These are phyloP conservation scores for Oryza meyeriana DNA, from an alignment of 176 grass and related monocot species.

Conservation along the genomic window DNA sequence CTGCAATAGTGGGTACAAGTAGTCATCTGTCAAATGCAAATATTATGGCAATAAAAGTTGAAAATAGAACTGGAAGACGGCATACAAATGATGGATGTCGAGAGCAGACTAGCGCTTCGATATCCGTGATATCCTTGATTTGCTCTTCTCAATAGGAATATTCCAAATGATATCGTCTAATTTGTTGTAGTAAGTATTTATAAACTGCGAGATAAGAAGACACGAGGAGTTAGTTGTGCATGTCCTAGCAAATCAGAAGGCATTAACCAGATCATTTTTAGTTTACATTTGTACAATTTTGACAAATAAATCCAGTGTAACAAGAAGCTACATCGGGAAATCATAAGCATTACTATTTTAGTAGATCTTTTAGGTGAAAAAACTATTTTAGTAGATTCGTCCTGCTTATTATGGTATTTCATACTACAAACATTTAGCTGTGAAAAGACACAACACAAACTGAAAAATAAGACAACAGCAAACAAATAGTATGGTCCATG, in stretches of 20 bases:
- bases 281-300: conserved; percentile 10
- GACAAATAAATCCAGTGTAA: neutral
- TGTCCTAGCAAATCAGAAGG: neutral
- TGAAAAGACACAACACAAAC: neutral
- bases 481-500: neutral
- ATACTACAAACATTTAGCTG: neutral
- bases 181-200: conserved; percentile 79
- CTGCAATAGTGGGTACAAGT: conserved; percentile 30
- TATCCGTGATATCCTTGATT: conserved; percentile 46
- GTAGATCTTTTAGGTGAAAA: neutral
- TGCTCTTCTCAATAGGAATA: conserved; percentile 60
- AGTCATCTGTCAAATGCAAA: neutral
- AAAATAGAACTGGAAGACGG: neutral
- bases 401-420: neutral
- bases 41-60: neutral
- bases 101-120: conserved; percentile 43
- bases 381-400: neutral
- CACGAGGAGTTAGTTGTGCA: conserved; percentile 17
- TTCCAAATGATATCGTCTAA: conserved; percentile 93
- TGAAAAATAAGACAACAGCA: neutral
- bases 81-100: neutral
- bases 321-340: neutral
- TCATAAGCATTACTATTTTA: conserved; percentile 7
- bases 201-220: conserved; percentile 51
- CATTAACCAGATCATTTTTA: conserved; percentile 17